Evolutionary conservation across 805 yeast species (phyloP).

Genomic region (Scheffersomyces ergatensis): DNA sequence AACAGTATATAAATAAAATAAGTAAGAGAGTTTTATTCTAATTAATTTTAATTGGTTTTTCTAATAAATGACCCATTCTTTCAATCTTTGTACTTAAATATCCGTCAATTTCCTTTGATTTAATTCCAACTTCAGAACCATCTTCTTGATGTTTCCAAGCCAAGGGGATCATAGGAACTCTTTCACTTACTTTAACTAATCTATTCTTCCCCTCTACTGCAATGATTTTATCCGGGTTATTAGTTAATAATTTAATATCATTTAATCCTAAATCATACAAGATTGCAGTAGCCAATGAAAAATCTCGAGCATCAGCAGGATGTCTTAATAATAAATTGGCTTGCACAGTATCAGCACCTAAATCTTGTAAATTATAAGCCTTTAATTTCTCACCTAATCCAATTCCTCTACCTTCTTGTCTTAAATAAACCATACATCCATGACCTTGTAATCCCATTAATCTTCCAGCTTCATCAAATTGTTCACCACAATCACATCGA

Average conservation of each 20-base stretch:
- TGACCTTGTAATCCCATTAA: conserved; percentile 83
- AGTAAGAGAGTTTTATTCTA: no score
- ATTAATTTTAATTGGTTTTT: conserved; percentile 9
- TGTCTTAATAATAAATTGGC: conserved; percentile 90
- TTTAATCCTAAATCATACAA: conserved; percentile 74
- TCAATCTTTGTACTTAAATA: conserved; percentile 92
- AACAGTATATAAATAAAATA: no score
- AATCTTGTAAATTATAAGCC: conserved; percentile 94
- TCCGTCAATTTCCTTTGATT: conserved; percentile 85
- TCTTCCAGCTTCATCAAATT: conserved; percentile 95
- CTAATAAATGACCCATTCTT: conserved; percentile 91
- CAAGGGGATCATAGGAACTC: conserved; percentile 96
- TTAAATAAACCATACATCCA: conserved; percentile 91
- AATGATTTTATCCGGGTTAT: conserved; percentile 92
- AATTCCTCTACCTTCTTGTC: conserved; percentile 98
- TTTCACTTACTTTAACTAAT: conserved; percentile 71
- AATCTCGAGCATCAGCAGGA: conserved; percentile 97
- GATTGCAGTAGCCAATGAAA: conserved; percentile 91
- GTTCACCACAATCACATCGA: conserved; percentile 99
- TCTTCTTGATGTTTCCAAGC: conserved; percentile 58
- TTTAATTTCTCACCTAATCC: conserved; percentile 97
- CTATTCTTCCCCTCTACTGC: conserved; percentile 90
- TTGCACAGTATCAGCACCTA: conserved; percentile 98
- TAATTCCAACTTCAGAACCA: conserved; percentile 64
- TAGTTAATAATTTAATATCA: conserved; percentile 77